Conservation (phyloP, 805 yeast species). For the Wickerhamiella domercqiae region DNA sequence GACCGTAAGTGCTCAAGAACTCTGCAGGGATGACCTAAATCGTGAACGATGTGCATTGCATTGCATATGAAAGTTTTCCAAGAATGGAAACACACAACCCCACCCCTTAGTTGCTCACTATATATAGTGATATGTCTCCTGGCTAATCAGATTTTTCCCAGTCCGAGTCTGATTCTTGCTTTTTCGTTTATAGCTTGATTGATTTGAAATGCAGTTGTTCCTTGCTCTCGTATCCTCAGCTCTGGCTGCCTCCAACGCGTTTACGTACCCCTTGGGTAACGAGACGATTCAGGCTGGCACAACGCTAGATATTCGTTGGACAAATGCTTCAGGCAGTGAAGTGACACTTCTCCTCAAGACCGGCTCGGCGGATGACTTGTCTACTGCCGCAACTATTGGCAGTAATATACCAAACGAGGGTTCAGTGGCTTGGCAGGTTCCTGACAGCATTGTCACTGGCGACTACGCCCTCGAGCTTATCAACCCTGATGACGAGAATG, state of each 20-base stretch:
- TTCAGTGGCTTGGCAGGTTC: slow-evolving; percentile 25
- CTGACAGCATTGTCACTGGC: slow-evolving; percentile 20
- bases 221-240: slow-evolving; percentile 9
- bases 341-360: slow-evolving; percentile 21
- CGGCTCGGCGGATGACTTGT: slow-evolving; percentile 23
- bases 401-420: slow-evolving; percentile 24
- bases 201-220: too few species aligned
- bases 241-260: slow-evolving; percentile 19
- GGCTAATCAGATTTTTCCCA: too few species aligned
- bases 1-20: too few species aligned
- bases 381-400: slow-evolving; percentile 23
- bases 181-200: too few species aligned
- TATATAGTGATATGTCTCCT: too few species aligned
- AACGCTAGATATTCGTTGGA: slow-evolving; percentile 21
- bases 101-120: too few species aligned
- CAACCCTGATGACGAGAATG: slow-evolving; percentile 19
- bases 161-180: too few species aligned
- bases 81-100: too few species aligned
- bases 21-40: too few species aligned
- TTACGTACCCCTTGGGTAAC: slow-evolving; percentile 21
- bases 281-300: slow-evolving; percentile 21
- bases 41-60: too few species aligned
- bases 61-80: too few species aligned
- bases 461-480: slow-evolving; percentile 24
- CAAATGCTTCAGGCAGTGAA: slow-evolving; percentile 21